Evolutionary conservation across 805 yeast genomes (phyloP).

Genomic region (Candida ascalaphidarum): DNA sequence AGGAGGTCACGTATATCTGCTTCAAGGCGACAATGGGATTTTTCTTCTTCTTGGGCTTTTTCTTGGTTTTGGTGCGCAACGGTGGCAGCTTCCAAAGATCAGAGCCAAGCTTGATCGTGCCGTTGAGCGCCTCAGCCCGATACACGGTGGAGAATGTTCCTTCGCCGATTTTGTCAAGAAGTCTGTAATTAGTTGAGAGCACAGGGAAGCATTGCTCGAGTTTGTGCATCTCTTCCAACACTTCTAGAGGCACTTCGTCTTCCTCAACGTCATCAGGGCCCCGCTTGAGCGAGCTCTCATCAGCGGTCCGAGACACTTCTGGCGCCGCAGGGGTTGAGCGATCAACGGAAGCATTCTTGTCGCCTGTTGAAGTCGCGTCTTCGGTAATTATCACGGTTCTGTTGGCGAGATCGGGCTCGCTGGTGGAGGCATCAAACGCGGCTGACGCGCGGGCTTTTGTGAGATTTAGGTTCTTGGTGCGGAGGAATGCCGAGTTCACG

Average conservation of each 20-base stretch:
- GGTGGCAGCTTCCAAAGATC: conserved; percentile 41
- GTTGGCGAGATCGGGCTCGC: no score
- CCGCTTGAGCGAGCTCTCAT: conserved; percentile 1
- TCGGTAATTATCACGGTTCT: no score
- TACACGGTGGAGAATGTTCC: conserved; percentile 60
- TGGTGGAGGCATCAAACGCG: no score
- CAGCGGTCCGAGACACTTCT: no score
- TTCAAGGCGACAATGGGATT: conserved; percentile 74
- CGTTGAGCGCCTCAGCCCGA: conserved; percentile 48
- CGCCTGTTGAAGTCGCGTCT: no score
- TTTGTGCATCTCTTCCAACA: conserved; percentile 48
- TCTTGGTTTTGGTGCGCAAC: conserved; percentile 7
- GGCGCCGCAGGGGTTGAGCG: no score
- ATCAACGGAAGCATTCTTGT: no score
- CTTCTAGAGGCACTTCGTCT: conserved; percentile 43
- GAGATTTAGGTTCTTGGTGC: no score
- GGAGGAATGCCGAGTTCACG: no score
- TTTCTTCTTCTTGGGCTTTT: conserved; percentile 16
- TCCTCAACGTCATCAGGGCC: conserved; percentile 17
- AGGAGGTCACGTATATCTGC: conserved; percentile 89
- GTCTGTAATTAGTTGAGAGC: conserved; percentile 37
- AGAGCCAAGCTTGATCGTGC: conserved; percentile 25
- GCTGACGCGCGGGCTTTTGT: no score
- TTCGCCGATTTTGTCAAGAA: conserved; percentile 56
- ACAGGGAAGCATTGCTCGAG: conserved; percentile 48